Evolutionary conservation across 495 filamentous ascomycete genomes (phyloP), one percentile per base, ranked within the genome.

Genomic region (Cercophora newfieldiana): DNA sequence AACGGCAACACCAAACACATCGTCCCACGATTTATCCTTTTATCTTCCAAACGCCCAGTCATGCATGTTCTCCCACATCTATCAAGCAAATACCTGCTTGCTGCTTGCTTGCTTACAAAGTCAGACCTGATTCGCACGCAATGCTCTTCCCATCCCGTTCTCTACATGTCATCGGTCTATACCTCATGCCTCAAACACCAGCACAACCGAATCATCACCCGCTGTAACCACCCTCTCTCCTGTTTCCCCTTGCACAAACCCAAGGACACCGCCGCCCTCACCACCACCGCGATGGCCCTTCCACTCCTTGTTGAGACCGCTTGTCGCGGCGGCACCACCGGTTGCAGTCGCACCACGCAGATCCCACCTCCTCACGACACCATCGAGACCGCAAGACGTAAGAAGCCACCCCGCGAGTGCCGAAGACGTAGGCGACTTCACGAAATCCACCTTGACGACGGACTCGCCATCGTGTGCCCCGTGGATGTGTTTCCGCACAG

Each of bases 381-480:
- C 94, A 71, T 97, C 94, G 78, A 97, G 85, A 1, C 94, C 94
- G 69, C 90, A 93, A 57, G 80, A 86, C 5, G 93, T 97, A 22
- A 97, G 80, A 66, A 95, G 69, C 84, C 86, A 92, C 4, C 74
- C 64, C 24, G 66, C 68, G 18, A 44, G 37, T 4, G 66, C 44
- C 19, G 61, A 57, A 5, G 58, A 37, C 25, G 71, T 66, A 30
- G 69, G 68, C 67, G 78, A 80, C 60, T 82, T 80, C 24, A 94
- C 82, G 76, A 97, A 99, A 65, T 97, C 94, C 8, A 97, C 88
- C 78, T 95, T 93, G 60, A 98, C 94, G 14, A 98, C 91, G 16
- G 90, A 86, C 66, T 82, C 86, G 37, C 90, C 94, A 22, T 93
- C 88, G 75, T 98, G 90, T 7, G 92, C 95, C 31, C 89, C 90